Conservation (phyloP, 2,329 filamentous ascomycete species). For the Aspergillus sp. region DNA sequence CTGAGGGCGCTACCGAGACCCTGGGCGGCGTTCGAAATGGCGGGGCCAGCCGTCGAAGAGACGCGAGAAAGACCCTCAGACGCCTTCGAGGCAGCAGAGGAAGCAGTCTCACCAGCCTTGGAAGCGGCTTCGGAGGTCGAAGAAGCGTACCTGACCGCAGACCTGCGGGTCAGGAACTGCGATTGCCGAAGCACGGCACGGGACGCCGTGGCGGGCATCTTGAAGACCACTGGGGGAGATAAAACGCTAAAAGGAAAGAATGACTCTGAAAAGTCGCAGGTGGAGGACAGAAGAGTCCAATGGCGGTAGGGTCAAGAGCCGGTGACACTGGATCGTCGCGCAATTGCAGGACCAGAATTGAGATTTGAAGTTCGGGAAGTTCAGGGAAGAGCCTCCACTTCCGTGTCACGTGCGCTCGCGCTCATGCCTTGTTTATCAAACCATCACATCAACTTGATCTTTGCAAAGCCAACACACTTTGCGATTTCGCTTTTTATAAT, state of each 20-base stretch:
- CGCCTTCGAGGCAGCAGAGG: constrained; percentile 61
- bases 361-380: constrained; percentile 45
- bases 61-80: constrained; percentile 81
- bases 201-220: constrained; percentile 47
- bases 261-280: constrained; percentile 32
- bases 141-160: constrained; percentile 50
- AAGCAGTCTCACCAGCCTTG: constrained; percentile 49
- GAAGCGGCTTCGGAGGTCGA: constrained; percentile 48
- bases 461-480: neutral
- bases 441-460: neutral
- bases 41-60: constrained; percentile 75
- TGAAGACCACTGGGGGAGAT: constrained; percentile 33
- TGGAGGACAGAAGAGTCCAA: constrained; percentile 41
- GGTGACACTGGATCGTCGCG: constrained; percentile 33
- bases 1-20: constrained; percentile 66
- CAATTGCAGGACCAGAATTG: constrained; percentile 42
- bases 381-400: constrained; percentile 38
- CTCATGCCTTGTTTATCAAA: constrained; percentile 5
- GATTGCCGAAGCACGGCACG: constrained; percentile 51
- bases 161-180: constrained; percentile 49
- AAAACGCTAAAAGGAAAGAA: constrained; percentile 31
- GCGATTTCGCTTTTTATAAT: neutral
- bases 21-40: constrained; percentile 71
- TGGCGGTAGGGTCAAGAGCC: constrained; percentile 38
- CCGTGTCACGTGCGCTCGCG: constrained; percentile 18